Percentiles rank a stretch among this genome's conserved stretches.
phyloP scores from a whole-genome alignment of 179 eudicot species.

The Corrigiola litoralis region DNA sequence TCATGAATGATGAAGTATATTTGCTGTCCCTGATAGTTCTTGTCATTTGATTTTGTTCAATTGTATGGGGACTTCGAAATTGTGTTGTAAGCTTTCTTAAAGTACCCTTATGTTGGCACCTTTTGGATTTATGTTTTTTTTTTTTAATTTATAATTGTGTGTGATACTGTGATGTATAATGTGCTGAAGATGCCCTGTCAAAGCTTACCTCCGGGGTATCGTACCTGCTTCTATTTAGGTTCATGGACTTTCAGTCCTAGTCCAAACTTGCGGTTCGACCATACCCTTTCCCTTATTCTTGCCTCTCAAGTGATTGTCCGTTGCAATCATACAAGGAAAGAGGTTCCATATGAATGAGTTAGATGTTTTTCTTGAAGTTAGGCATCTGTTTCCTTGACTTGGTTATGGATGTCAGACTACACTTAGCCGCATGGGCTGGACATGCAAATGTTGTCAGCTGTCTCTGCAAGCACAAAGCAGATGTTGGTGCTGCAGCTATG shows the following conservation, averaged over 20 bases:
- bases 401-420: constrained; percentile 48
- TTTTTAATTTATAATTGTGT: no score
- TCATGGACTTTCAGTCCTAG: background rate
- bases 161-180: background rate
- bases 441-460: constrained; percentile 58
- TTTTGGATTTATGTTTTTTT: no score
- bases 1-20: no score
- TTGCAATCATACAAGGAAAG: background rate
- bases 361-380: background rate
- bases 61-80: no score
- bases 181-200: background rate
- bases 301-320: background rate
- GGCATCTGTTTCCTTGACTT: constrained; percentile 41
- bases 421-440: constrained; percentile 98
- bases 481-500: constrained; percentile 92
- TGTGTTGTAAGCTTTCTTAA: no score
- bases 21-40: no score
- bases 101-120: no score
- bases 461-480: constrained; percentile 89
- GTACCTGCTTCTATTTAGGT: background rate
- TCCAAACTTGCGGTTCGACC: background rate
- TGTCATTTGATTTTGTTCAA: no score
- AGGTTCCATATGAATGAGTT: background rate
- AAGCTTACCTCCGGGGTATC: no score
- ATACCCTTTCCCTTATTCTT: background rate